Conservation (phyloP, 163 green algal genomes). For the Prototheca wickerhamii region DNA sequence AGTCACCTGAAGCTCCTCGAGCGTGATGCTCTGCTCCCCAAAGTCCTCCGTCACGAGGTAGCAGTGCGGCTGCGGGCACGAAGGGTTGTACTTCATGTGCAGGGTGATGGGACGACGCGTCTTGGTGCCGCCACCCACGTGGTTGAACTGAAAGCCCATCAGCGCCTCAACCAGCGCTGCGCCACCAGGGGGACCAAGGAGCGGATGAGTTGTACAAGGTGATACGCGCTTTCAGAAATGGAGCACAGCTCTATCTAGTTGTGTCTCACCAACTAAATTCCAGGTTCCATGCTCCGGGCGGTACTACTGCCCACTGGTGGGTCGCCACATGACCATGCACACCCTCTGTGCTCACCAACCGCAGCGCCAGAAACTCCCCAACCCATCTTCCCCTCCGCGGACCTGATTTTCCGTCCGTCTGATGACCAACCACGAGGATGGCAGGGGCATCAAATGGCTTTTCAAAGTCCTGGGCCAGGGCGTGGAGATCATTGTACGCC, state of each 20-base stretch:
- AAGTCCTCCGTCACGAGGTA: slow-evolving; percentile 78
- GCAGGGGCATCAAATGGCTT: slow-evolving; percentile 90
- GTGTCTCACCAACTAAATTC: neutral
- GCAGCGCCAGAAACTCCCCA: no score
- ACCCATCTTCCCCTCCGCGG: neutral
- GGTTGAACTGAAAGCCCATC: slow-evolving; percentile 98
- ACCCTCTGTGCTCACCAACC: neutral
- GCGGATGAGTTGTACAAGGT: neutral
- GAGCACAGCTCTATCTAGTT: no score
- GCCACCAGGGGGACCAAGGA: neutral
- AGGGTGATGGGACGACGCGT: slow-evolving; percentile 89
- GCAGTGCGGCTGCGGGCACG: slow-evolving; percentile 73
- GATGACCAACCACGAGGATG: slow-evolving; percentile 91
- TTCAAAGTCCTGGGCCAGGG: slow-evolving; percentile 81
- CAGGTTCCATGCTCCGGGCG: no score
- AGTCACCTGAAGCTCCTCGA: slow-evolving; percentile 84
- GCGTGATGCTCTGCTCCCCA: slow-evolving; percentile 69
- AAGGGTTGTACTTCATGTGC: slow-evolving; percentile 88
- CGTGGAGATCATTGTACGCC: slow-evolving; percentile 83
- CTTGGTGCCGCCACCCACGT: slow-evolving; percentile 93
- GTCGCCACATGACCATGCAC: neutral
- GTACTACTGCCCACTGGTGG: no score
- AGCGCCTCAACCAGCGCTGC: slow-evolving; percentile 88
- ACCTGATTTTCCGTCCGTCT: slow-evolving; percentile 95
- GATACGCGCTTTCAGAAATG: no score